These are phyloP conservation scores for Thielaviopsis musarum DNA, from an alignment of 2,329 filamentous ascomycete genomes.

Conservation along the genomic window DNA sequence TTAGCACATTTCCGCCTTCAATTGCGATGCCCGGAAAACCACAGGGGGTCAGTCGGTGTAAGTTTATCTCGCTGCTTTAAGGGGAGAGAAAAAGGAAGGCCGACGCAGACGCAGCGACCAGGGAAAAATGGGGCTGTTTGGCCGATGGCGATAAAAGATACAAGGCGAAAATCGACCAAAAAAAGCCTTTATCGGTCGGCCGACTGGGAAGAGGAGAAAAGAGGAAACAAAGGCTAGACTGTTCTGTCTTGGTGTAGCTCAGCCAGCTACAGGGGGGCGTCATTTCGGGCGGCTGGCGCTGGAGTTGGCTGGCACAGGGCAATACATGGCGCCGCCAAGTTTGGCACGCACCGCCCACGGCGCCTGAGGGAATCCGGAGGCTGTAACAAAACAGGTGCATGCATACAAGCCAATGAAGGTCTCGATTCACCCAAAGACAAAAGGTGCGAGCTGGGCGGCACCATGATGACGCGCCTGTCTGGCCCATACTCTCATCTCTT, in stretches of 20 bases:
- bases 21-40: background rate
- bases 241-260: too few species aligned
- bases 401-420: conserved; percentile 5
- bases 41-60: background rate
- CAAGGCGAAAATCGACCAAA: background rate
- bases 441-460: background rate
- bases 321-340: background rate
- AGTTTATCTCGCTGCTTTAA: background rate
- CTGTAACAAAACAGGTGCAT: background rate
- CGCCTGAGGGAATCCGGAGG: conserved; percentile 3
- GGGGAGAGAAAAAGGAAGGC: background rate
- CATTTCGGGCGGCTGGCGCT: background rate
- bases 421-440: background rate
- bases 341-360: background rate
- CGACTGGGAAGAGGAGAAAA: background rate
- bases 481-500: background rate
- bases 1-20: conserved; percentile 13
- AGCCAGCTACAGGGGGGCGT: background rate
- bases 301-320: background rate
- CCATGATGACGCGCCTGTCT: background rate
- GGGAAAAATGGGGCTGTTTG: background rate
- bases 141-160: background rate
- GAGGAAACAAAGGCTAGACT: background rate
- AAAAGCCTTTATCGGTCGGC: background rate
- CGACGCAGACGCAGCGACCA: background rate